These are phyloP conservation scores for Claviceps sp. DNA, from an alignment of 2,329 filamentous ascomycete genomes.

Conservation along the genomic window DNA sequence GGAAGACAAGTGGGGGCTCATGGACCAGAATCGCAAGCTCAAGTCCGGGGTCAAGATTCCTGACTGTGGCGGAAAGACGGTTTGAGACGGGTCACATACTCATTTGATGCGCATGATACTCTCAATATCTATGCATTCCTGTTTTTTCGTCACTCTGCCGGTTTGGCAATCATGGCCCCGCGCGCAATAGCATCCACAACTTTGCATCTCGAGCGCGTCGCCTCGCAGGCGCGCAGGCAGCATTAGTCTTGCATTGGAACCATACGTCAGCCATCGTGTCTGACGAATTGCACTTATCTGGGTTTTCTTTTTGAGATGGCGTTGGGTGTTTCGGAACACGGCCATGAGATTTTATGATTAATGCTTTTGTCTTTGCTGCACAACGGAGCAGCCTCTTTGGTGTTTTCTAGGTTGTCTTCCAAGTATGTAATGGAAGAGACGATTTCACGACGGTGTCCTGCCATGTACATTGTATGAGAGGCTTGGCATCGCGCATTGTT, in stretches of 20 bases:
- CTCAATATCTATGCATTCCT: background rate
- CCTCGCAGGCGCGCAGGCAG: background rate
- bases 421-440: background rate
- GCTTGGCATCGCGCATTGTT: background rate
- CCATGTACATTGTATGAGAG: background rate
- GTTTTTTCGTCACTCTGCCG: background rate
- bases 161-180: background rate
- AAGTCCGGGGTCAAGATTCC: constrained; percentile 79
- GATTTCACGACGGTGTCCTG: background rate
- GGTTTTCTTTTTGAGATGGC: background rate
- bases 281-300: background rate
- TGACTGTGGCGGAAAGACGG: constrained; percentile 65
- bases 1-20: constrained; percentile 92
- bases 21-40: constrained; percentile 73
- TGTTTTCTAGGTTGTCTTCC: background rate
- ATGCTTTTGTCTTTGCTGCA: background rate
- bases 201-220: background rate
- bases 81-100: constrained; percentile 14
- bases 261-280: background rate
- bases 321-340: background rate
- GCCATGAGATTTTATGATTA: background rate
- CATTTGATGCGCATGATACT: too few species aligned
- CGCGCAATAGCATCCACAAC: background rate
- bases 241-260: background rate
- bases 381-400: background rate